Conservation (phyloP, 176 grass and related monocot genomes). For the Chrysopogon serrulatus region DNA sequence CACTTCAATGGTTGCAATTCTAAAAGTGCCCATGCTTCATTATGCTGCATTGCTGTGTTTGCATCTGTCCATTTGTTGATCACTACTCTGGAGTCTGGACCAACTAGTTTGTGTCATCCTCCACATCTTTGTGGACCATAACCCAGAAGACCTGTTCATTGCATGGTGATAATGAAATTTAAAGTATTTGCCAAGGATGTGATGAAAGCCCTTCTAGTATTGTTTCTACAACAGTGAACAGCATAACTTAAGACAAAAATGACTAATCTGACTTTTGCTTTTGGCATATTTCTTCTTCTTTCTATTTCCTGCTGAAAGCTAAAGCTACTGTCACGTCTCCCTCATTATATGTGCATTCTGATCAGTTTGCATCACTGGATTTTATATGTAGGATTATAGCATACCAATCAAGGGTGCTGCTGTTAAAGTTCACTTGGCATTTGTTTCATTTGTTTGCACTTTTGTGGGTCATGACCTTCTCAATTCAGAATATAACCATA, state of each 20-base stretch:
- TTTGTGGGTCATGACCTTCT: not conserved
- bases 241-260: not conserved
- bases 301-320: not conserved
- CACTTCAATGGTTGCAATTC: not conserved
- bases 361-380: not conserved
- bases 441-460: not conserved
- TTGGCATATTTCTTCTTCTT: not conserved
- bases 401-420: not conserved
- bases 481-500: not conserved
- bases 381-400: not conserved
- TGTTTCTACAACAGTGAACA: not conserved
- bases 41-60: not conserved
- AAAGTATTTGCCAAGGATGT: not conserved
- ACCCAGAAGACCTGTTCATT: not conserved
- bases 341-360: not conserved
- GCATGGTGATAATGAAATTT: not conserved
- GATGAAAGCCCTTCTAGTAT: not conserved
- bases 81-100: not conserved
- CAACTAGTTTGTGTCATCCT: not conserved
- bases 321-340: not conserved
- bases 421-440: not conserved
- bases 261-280: not conserved
- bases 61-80: constrained; percentile 1
- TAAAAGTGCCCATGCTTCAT: not conserved
- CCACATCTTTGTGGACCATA: not conserved